A percentile compares a stretch with the other conserved stretches of the same genome.
Conservation (phyloP, 2,329 filamentous ascomycete species). For the Hymenoscyphus scutula region DNA sequence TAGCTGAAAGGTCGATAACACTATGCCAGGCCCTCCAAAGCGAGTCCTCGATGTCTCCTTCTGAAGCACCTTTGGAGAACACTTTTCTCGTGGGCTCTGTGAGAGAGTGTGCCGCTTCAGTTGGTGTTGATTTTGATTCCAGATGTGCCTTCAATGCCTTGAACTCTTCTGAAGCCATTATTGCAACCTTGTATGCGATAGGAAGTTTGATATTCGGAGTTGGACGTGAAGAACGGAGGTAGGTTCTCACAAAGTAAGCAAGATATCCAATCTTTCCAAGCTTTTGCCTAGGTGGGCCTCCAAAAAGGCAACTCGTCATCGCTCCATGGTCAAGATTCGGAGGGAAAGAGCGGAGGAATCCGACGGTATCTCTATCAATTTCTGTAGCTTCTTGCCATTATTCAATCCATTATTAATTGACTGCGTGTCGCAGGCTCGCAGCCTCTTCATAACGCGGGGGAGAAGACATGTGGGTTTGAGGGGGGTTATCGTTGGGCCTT, state of each 20-base stretch:
- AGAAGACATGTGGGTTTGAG: neutral
- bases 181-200: constrained; percentile 2
- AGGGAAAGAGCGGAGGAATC: neutral
- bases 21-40: constrained; percentile 28
- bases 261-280: neutral
- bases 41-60: neutral
- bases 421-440: neutral
- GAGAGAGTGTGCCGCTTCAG: neutral
- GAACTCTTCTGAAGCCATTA: constrained; percentile 1
- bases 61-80: neutral
- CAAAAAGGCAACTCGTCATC: constrained; percentile 1
- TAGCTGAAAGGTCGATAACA: constrained; percentile 28
- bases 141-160: neutral
- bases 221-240: neutral
- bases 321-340: neutral
- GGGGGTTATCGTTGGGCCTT: neutral
- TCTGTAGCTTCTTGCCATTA: neutral
- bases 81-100: constrained; percentile 6
- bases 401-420: neutral
- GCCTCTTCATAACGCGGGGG: neutral
- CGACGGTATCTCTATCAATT: neutral
- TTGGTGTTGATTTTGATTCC: neutral
- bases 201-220: neutral
- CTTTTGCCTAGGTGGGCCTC: neutral
- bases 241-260: neutral